phyloP scores from a whole-genome alignment of 2,329 filamentous ascomycete species.

The Paramyrothecium roridum region DNA sequence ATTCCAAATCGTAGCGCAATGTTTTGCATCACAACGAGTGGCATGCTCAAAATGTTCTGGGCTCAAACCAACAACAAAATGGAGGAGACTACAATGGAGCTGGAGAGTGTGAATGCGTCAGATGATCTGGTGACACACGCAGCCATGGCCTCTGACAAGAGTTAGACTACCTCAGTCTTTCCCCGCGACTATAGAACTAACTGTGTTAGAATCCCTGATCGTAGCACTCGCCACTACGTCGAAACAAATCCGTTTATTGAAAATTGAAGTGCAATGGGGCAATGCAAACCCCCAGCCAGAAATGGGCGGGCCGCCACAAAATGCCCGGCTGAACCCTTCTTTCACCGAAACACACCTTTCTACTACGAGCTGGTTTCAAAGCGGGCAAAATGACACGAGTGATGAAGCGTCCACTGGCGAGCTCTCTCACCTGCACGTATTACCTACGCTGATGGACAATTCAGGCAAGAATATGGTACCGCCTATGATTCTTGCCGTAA shows the following conservation, averaged over 20 bases:
- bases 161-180: constrained; percentile 36
- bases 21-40: constrained; percentile 72
- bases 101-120: constrained; percentile 69
- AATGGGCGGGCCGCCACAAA: constrained; percentile 45
- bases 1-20: constrained; percentile 69
- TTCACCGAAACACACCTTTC: constrained; percentile 55
- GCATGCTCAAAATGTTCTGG: constrained; percentile 72
- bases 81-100: constrained; percentile 68
- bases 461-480: constrained; percentile 51
- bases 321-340: constrained; percentile 45
- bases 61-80: constrained; percentile 70
- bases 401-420: constrained; percentile 53
- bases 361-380: constrained; percentile 54
- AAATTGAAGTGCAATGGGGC: constrained; percentile 71
- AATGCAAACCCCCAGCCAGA: constrained; percentile 44
- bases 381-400: constrained; percentile 37
- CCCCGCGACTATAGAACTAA: constrained; percentile 15
- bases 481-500: constrained; percentile 69
- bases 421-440: constrained; percentile 71
- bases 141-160: constrained; percentile 70
- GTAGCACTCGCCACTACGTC: constrained; percentile 67
- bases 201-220: constrained; percentile 47
- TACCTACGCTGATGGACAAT: constrained; percentile 63
- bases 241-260: constrained; percentile 71
- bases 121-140: constrained; percentile 80